phyloP scores from a whole-genome alignment of 1,284 basidiomycete species.

The Apiotrichum porosum region DNA sequence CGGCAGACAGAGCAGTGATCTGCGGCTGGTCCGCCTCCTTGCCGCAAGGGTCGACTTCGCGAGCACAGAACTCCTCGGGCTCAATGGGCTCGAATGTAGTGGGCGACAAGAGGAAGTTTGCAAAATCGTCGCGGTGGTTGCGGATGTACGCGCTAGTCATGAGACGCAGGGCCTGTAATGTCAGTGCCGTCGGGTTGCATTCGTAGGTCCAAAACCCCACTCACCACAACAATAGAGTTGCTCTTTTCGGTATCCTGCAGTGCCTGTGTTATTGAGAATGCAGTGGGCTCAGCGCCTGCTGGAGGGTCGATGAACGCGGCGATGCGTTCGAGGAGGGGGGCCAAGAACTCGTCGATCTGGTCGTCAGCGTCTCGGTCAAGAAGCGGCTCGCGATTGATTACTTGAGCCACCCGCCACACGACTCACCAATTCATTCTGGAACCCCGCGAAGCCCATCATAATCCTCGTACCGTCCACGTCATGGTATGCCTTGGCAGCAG shows the following conservation, averaged over 20 bases:
- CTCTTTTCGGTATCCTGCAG: constrained; percentile 43
- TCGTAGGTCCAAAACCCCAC: too few species aligned
- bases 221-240: constrained; percentile 44
- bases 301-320: constrained; percentile 26
- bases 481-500: constrained; percentile 56
- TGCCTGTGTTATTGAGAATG: constrained; percentile 36
- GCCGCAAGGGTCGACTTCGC: constrained; percentile 71
- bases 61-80: constrained; percentile 65
- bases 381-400: too few species aligned
- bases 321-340: constrained; percentile 34
- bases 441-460: constrained; percentile 59
- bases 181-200: too few species aligned
- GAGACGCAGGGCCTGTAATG: constrained; percentile 58
- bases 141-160: constrained; percentile 78
- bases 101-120: constrained; percentile 69
- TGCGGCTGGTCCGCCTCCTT: constrained; percentile 87
- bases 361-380: neutral
- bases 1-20: constrained; percentile 69
- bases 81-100: constrained; percentile 60
- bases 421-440: constrained; percentile 60
- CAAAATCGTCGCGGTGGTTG: constrained; percentile 59
- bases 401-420: too few species aligned
- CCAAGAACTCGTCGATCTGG: constrained; percentile 44
- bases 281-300: constrained; percentile 44
- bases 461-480: constrained; percentile 56